Evolutionary conservation across 805 yeast species (phyloP).

Genomic region (Wickerhamomyces bovis): DNA sequence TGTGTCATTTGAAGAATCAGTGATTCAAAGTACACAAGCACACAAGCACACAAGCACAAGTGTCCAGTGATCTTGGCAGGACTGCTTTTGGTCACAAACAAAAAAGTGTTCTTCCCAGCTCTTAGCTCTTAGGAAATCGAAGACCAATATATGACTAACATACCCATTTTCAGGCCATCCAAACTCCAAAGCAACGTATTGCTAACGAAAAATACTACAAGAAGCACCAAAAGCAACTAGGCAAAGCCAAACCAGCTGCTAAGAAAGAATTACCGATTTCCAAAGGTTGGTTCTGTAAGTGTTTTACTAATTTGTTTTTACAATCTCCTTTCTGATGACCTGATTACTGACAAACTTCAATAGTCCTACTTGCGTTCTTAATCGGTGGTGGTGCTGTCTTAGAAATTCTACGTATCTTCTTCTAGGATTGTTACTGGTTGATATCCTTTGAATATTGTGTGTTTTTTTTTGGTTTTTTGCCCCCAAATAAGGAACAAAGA

Average conservation of each 20-base stretch:
- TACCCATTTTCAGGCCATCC: constrained; percentile 44
- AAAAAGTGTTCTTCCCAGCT: neutral
- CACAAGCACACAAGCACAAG: no score
- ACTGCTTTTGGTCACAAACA: no score
- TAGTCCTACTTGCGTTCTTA: constrained; percentile 51
- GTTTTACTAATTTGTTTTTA: neutral
- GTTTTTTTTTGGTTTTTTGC: no score
- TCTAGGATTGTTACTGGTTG: constrained; percentile 26
- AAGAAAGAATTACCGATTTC: constrained; percentile 48
- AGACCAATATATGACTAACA: neutral
- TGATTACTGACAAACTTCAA: constrained; percentile 14
- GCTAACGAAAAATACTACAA: constrained; percentile 85
- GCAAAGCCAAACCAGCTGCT: constrained; percentile 51
- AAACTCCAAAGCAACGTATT: constrained; percentile 80
- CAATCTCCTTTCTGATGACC: no score
- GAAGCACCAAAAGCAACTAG: constrained; percentile 65
- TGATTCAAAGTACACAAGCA: no score
- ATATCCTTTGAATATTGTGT: no score
- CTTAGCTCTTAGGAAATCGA: no score
- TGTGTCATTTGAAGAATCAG: neutral
- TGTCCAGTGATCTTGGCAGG: no score
- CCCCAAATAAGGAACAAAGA: no score
- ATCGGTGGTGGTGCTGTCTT: constrained; percentile 79
- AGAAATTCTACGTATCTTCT: constrained; percentile 53
- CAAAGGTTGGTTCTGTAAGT: constrained; percentile 59